phyloP scores from a whole-genome alignment of 768 basidiomycete genomes.

The Tephrocybe sp. region DNA sequence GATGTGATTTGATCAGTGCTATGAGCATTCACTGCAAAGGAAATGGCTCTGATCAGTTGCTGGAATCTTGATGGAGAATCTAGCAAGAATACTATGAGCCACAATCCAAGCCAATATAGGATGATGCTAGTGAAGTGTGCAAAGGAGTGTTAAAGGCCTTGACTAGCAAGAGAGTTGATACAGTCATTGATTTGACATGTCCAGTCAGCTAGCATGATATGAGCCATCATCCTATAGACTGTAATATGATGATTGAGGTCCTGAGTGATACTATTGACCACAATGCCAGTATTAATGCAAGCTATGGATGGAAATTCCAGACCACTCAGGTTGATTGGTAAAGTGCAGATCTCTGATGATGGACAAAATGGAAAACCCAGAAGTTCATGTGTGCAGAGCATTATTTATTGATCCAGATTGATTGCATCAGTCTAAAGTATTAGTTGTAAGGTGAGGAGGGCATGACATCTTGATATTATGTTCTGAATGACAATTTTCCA shows the following conservation, averaged over 20 bases:
- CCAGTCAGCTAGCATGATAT: slow-evolving; percentile 19
- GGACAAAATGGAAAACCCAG: slow-evolving; percentile 24
- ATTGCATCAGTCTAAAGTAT: slow-evolving; percentile 14
- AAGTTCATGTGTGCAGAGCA: slow-evolving; percentile 16
- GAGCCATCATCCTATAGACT: slow-evolving; percentile 14
- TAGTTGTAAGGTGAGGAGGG: slow-evolving; percentile 23
- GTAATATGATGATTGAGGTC: slow-evolving; percentile 26
- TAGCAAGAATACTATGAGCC: slow-evolving; percentile 9
- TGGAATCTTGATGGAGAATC: background rate
- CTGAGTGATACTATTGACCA: slow-evolving; percentile 17
- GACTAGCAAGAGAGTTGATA: slow-evolving; percentile 4
- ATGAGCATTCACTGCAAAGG: slow-evolving; percentile 7
- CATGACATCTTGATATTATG: slow-evolving; percentile 15
- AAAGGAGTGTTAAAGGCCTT: slow-evolving; percentile 1
- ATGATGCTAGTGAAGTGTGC: background rate
- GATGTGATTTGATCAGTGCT: background rate
- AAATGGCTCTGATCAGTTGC: slow-evolving; percentile 3
- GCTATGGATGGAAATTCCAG: slow-evolving; percentile 23
- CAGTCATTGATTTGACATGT: slow-evolving; percentile 13
- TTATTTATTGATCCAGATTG: slow-evolving; percentile 16
- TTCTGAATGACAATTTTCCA: slow-evolving; percentile 21
- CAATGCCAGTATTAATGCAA: slow-evolving; percentile 18
- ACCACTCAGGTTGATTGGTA: slow-evolving; percentile 14
- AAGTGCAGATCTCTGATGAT: background rate
- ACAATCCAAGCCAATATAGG: slow-evolving; percentile 15